Evolutionary conservation across 164 flowering plant genomes (phyloP).

Genomic region (Nelumbo lutea): DNA sequence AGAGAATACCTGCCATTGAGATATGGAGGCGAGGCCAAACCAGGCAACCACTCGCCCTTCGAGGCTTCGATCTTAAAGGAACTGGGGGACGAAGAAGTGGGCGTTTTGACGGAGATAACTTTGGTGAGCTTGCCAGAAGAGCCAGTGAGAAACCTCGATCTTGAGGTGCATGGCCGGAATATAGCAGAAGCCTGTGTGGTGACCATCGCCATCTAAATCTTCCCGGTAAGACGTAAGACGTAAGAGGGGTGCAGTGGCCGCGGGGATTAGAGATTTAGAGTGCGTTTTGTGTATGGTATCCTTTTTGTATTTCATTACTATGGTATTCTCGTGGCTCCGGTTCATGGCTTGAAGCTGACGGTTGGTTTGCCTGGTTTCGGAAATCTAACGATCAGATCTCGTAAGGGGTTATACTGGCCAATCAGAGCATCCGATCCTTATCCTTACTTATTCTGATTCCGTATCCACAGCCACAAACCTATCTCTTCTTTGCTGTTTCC

Average conservation of each 20-base stretch:
- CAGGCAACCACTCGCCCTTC: no score
- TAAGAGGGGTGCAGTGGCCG: not conserved
- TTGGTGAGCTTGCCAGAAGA: conserved; percentile 39
- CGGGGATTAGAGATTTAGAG: not conserved
- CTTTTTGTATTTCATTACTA: conserved; percentile 22
- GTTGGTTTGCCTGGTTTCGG: conserved; percentile 19
- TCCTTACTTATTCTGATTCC: conserved; percentile 37
- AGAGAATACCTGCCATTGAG: conserved; percentile 51
- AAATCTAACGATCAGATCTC: conserved; percentile 26
- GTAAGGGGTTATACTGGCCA: conserved; percentile 20
- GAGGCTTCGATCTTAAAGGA: no score
- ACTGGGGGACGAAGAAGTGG: conserved; percentile 18
- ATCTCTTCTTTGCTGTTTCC: conserved; percentile 29
- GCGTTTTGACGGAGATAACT: conserved; percentile 25
- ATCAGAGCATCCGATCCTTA: conserved; percentile 31
- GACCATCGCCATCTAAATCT: conserved; percentile 46
- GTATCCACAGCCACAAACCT: conserved; percentile 27
- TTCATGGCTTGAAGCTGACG: conserved; percentile 15
- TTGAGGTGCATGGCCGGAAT: conserved; percentile 49
- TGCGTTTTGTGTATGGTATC: not conserved
- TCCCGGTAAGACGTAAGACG: not conserved
- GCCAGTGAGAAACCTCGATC: conserved; percentile 51
- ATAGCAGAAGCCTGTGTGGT: conserved; percentile 58
- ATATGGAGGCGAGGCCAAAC: conserved; percentile 36
- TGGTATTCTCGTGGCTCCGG: conserved; percentile 27